A percentile compares a stretch with the other conserved stretches of the same genome.
phyloP scores from a whole-genome alignment of 179 eudicot species.

The Patellifolia procumbens region DNA sequence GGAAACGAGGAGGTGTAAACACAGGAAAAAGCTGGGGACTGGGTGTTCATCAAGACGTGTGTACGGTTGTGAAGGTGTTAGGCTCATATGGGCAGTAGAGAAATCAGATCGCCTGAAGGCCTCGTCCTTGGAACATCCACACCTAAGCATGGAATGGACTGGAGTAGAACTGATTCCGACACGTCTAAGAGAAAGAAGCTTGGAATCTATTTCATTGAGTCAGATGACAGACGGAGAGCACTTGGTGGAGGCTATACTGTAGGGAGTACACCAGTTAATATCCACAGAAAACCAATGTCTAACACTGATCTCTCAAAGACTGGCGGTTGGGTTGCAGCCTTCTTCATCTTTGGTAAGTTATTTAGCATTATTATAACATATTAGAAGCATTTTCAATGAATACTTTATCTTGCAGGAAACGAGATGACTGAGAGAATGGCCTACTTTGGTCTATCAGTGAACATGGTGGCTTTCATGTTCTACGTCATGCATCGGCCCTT shows the following conservation, averaged over 20 bases:
- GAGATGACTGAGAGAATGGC: conserved; percentile 98
- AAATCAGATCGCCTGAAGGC: conserved; percentile 61
- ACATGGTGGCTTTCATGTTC: conserved; percentile 95
- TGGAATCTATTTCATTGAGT: conserved; percentile 61
- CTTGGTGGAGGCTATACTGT: conserved; percentile 64
- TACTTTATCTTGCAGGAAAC: conserved; percentile 46
- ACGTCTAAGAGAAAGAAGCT: conserved; percentile 50
- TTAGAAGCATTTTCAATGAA: neutral
- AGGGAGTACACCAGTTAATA: conserved; percentile 72
- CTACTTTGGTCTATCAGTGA: conserved; percentile 82
- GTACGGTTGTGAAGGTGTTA: neutral
- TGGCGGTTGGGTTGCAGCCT: conserved; percentile 87
- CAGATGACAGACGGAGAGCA: conserved; percentile 64
- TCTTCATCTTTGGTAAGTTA: conserved; percentile 71
- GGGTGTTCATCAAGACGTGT: neutral
- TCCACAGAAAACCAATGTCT: conserved; percentile 66
- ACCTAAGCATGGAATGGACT: conserved; percentile 12
- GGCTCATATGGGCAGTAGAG: conserved; percentile 34
- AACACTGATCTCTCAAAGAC: conserved; percentile 58
- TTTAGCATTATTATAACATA: neutral
- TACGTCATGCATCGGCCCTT: conserved; percentile 88
- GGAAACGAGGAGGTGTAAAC: neutral
- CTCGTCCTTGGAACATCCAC: conserved; percentile 15
- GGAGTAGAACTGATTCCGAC: conserved; percentile 22
- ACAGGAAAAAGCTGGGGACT: neutral